These are phyloP conservation scores for Monilinia aucupariae DNA, from an alignment of 2,329 filamentous ascomycete genomes.

Conservation along the genomic window DNA sequence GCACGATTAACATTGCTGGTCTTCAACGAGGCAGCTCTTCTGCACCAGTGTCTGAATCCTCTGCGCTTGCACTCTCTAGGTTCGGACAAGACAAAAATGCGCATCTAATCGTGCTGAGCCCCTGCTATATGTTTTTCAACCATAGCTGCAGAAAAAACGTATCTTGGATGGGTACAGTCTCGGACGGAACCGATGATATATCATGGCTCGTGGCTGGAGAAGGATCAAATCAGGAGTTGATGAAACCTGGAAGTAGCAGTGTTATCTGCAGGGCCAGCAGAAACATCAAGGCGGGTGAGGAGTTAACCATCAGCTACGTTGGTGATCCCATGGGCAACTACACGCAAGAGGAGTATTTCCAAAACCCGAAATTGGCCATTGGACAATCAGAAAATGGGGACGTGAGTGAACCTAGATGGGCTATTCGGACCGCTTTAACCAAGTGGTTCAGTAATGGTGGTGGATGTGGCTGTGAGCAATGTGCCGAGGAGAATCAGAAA, in stretches of 20 bases:
- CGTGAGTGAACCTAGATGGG: constrained; percentile 11
- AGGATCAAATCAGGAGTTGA: constrained; percentile 10
- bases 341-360: neutral
- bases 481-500: neutral
- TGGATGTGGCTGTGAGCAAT: constrained; percentile 25
- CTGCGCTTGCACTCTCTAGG: neutral
- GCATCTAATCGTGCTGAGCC: constrained; percentile 23
- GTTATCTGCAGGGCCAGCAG: constrained; percentile 23
- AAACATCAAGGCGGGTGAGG: constrained; percentile 29
- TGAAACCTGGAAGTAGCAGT: constrained; percentile 23
- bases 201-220: constrained; percentile 11
- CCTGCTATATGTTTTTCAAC: constrained; percentile 32
- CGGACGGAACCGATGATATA: constrained; percentile 11
- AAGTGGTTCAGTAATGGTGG: constrained; percentile 29
- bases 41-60: neutral
- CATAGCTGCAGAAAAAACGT: constrained; percentile 31
- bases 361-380: neutral
- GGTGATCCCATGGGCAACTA: constrained; percentile 23
- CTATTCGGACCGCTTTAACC: constrained; percentile 19
- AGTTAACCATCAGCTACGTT: constrained; percentile 32
- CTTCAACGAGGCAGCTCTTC: neutral
- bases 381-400: neutral
- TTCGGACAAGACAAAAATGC: neutral
- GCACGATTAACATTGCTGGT: neutral
- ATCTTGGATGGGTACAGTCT: constrained; percentile 25